Conservation (phyloP, 352 stramenopile genomes). For the Phytophthora sojae region DNA sequence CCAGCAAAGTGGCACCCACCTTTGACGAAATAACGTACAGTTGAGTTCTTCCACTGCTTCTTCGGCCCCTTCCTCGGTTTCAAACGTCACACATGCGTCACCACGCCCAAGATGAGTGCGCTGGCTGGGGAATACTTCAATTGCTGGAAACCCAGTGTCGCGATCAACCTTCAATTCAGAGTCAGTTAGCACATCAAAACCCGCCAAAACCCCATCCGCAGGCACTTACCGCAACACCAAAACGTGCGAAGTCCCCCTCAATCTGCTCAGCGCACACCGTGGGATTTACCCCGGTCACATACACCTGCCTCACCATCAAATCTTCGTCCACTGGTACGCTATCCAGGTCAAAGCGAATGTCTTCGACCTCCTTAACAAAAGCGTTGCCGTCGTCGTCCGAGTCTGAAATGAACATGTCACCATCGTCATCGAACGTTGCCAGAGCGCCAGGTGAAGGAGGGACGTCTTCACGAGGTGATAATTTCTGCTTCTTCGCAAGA, state of each 20-base stretch:
- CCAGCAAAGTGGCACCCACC: neutral
- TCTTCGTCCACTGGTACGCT: slow-evolving; percentile 49
- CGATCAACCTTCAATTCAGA: slow-evolving; percentile 45
- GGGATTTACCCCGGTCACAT: slow-evolving; percentile 64
- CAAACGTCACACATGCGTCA: slow-evolving; percentile 62
- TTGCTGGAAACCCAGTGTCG: slow-evolving; percentile 54
- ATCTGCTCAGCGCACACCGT: slow-evolving; percentile 54
- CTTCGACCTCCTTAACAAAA: slow-evolving; percentile 36
- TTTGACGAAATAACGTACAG: slow-evolving; percentile 30
- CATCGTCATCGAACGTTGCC: slow-evolving; percentile 43
- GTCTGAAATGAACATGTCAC: slow-evolving; percentile 56
- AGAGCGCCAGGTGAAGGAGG: slow-evolving; percentile 21
- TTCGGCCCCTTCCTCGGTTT: slow-evolving; percentile 40
- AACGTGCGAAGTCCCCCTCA: slow-evolving; percentile 62
- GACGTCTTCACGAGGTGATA: slow-evolving; percentile 4
- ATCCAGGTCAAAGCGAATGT: slow-evolving; percentile 66
- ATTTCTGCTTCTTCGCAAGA: slow-evolving; percentile 39
- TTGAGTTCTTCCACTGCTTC: slow-evolving; percentile 66
- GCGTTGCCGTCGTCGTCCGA: slow-evolving; percentile 55
- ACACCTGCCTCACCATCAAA: slow-evolving; percentile 53
- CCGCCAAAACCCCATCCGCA: neutral
- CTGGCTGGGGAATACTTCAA: slow-evolving; percentile 65
- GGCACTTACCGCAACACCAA: slow-evolving; percentile 57
- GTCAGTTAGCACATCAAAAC: neutral
- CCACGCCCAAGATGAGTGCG: slow-evolving; percentile 57